Evolutionary conservation across 2,329 filamentous ascomycete genomes (phyloP).

Genomic region (Zasmidium cellare): DNA sequence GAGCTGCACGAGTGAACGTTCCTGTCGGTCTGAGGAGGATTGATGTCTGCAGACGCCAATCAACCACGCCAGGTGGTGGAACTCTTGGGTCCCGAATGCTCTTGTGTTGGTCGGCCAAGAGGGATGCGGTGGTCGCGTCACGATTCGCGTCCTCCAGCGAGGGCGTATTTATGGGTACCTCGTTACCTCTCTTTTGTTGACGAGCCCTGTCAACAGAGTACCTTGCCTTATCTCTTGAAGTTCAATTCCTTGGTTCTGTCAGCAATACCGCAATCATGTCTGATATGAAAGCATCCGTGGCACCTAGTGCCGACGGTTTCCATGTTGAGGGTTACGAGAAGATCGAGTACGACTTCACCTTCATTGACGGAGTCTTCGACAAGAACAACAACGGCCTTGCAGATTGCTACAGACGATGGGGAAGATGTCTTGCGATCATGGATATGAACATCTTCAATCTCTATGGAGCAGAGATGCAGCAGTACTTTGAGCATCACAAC

Average conservation of each 20-base stretch:
- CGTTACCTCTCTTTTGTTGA: neutral
- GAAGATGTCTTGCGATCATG: slow-evolving; percentile 66
- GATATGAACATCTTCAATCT: slow-evolving; percentile 70
- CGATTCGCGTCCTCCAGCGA: neutral
- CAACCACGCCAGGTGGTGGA: neutral
- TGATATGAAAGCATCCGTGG: slow-evolving; percentile 66
- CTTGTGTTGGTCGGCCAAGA: neutral
- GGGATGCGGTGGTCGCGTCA: neutral
- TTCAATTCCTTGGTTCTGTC: no score
- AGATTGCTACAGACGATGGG: slow-evolving; percentile 65
- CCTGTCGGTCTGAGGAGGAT: neutral
- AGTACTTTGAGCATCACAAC: slow-evolving; percentile 66
- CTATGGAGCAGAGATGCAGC: slow-evolving; percentile 65
- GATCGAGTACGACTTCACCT: slow-evolving; percentile 74
- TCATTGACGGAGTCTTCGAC: slow-evolving; percentile 69
- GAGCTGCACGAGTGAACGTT: neutral
- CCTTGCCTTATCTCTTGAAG: slow-evolving; percentile 10
- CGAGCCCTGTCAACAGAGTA: neutral
- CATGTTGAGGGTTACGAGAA: slow-evolving; percentile 73
- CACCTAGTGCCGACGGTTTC: slow-evolving; percentile 65
- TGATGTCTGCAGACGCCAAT: neutral
- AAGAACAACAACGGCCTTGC: slow-evolving; percentile 61
- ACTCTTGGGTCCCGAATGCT: neutral
- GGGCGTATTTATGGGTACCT: neutral
- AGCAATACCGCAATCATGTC: slow-evolving; percentile 60